These are phyloP conservation scores for Metschnikowia lochheadii DNA, from an alignment of 805 yeast genomes.

Conservation along the genomic window DNA sequence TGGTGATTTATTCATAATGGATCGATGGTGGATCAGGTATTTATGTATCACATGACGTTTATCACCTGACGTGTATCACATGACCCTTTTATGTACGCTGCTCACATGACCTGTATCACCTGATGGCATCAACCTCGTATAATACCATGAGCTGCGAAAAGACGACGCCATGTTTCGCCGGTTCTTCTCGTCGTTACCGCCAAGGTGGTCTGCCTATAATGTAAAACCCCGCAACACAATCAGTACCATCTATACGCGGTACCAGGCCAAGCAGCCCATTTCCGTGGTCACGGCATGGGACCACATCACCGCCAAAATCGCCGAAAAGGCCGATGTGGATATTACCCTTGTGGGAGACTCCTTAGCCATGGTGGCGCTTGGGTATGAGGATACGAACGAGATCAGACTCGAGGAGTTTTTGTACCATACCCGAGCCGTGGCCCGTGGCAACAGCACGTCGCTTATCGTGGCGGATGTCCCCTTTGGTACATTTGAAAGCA, in stretches of 20 bases:
- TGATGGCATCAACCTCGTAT: neutral
- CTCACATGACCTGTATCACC: neutral
- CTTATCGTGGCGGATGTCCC: slow-evolving; percentile 83
- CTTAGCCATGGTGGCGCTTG: slow-evolving; percentile 85
- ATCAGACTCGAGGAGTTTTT: slow-evolving; percentile 75
- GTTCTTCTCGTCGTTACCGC: slow-evolving; percentile 4
- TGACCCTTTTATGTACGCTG: neutral
- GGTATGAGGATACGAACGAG: slow-evolving; percentile 72
- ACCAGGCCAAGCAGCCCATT: slow-evolving; percentile 23
- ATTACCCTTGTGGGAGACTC: slow-evolving; percentile 86
- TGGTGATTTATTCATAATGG: too few species aligned
- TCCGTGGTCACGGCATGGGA: slow-evolving; percentile 82
- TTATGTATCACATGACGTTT: too few species aligned
- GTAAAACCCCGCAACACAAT: slow-evolving; percentile 12
- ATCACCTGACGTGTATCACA: neutral
- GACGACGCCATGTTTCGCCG: slow-evolving; percentile 10
- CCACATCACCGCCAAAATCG: slow-evolving; percentile 67
- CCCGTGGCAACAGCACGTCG: slow-evolving; percentile 63
- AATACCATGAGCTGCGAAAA: neutral
- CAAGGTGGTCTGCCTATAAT: slow-evolving; percentile 10
- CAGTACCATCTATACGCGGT: slow-evolving; percentile 7
- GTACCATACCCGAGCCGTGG: slow-evolving; percentile 70
- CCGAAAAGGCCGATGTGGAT: slow-evolving; percentile 64
- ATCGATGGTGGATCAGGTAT: too few species aligned
- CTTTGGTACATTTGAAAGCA: slow-evolving; percentile 76